Evolutionary conservation across 345 rosid species (phyloP), one percentile per base, ranked within the genome.

Genomic region (Anastatica hierochuntica): DNA sequence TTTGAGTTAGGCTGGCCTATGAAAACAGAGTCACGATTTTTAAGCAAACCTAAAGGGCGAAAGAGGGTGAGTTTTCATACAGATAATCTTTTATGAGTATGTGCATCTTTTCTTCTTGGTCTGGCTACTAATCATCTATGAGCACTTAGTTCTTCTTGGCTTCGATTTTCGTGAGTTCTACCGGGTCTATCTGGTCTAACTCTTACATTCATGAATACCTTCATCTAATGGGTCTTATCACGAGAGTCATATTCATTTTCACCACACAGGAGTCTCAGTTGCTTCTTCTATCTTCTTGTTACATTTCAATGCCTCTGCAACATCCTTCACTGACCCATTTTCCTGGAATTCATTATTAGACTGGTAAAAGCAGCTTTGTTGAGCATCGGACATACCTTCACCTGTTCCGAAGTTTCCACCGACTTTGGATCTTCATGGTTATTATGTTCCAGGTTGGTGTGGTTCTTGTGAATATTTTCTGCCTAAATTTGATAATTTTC

Each of bases 331-430:
- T 49, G 44, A 53, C 52, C 17, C 14, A 16, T 38, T 45, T 53
- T 40, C 49, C 27, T 40, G 49, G 20, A 31, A 52, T 44, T 47
- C 30, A 38, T 39, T 67, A 56, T 17, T 71, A 92, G 98, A 83
- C 95, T 49, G 98, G 94, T 37, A 92, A 92, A 76, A 81, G 95
- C 75, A 69, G 90, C 51, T 92, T 92, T 51, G 97, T 92, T 37
- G 98, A 92, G 82, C 98, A 92, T 63, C 88, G 98, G 51, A 78
- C 97, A 48, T 92, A 85, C 75, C 88, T 92, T 64, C 98, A 92
- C 74, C 72, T 92, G 53, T 92, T 83, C 67, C 78, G 94, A 50
- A 92, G 98, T 63, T 92, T 92, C 49, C 94, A 83, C 58, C 79
- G 97, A 38, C 90, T 92, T 36, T 92, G 98, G 97, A 81, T 92